Evolutionary conservation across 176 grass and related monocot species (phyloP).

Genomic region (Musa beccarii): DNA sequence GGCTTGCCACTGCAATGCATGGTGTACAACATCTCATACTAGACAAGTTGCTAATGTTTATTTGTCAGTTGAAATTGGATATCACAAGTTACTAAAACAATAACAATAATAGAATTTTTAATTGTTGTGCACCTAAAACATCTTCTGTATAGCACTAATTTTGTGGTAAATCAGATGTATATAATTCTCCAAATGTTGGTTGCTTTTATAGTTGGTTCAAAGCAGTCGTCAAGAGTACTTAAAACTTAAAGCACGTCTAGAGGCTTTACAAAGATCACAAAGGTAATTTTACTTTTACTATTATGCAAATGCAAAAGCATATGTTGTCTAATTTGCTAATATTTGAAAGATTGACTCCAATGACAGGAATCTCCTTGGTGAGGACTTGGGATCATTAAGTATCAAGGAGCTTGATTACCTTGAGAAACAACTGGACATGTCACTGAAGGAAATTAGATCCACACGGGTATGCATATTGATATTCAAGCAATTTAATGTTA

Average conservation of each 20-base stretch:
- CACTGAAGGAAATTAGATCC: conserved; percentile 59
- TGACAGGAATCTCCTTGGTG: conserved; percentile 79
- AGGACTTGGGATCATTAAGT: conserved; percentile 59
- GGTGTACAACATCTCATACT: too few relatives aligned
- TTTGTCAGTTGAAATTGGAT: too few relatives aligned
- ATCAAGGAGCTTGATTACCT: conserved; percentile 69
- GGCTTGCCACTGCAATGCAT: too few relatives aligned
- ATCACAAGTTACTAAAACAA: too few relatives aligned
- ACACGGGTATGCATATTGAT: conserved; percentile 43
- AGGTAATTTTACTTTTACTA: conserved; percentile 40
- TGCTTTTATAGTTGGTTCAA: conserved; percentile 35
- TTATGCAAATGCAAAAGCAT: not conserved
- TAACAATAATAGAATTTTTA: too few relatives aligned
- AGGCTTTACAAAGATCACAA: conserved; percentile 67
- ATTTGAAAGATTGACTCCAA: not conserved
- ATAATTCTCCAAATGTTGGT: too few relatives aligned
- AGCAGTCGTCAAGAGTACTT: conserved; percentile 73
- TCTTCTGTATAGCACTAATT: too few relatives aligned
- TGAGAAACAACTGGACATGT: conserved; percentile 65
- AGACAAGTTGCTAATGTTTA: too few relatives aligned
- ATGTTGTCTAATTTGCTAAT: not conserved
- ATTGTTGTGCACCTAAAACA: too few relatives aligned
- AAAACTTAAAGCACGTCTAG: conserved; percentile 68
- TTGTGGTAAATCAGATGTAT: too few relatives aligned
- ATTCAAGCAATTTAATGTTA: not conserved